phyloP scores from a whole-genome alignment of 2,329 filamentous ascomycete species.

The Epichloe coenophiala region DNA sequence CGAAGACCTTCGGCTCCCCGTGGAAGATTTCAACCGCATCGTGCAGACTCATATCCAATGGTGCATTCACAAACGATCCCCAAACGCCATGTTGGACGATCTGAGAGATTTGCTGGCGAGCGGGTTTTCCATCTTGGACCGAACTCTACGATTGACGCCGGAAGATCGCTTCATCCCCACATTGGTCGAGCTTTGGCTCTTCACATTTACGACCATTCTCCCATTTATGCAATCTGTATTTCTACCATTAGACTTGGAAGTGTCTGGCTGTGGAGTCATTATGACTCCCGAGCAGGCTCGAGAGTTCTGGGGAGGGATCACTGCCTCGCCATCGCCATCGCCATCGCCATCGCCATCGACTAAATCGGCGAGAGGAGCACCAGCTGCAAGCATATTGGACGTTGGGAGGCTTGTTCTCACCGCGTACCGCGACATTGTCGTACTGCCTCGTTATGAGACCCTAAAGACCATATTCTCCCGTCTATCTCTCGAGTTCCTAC shows the following conservation, averaged over 20 bases:
- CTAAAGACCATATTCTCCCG: slow-evolving; percentile 85
- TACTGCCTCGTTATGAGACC: slow-evolving; percentile 76
- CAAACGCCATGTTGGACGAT: slow-evolving; percentile 61
- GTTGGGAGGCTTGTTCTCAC: slow-evolving; percentile 80
- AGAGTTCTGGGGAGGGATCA: slow-evolving; percentile 77
- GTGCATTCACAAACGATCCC: slow-evolving; percentile 60
- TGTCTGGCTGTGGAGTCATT: slow-evolving; percentile 69
- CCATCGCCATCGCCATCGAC: slow-evolving; percentile 19
- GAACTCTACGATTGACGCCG: slow-evolving; percentile 61
- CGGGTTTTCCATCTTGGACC: slow-evolving; percentile 76
- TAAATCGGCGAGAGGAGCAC: slow-evolving; percentile 28
- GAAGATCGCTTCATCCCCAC: slow-evolving; percentile 84
- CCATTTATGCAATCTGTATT: slow-evolving; percentile 95
- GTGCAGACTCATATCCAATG: slow-evolving; percentile 68
- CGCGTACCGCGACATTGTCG: slow-evolving; percentile 76
- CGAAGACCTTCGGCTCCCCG: slow-evolving; percentile 63
- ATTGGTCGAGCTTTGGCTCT: slow-evolving; percentile 86
- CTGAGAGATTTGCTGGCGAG: slow-evolving; percentile 61
- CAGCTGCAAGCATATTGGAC: slow-evolving; percentile 51
- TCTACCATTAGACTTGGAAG: slow-evolving; percentile 82
- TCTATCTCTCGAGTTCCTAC: slow-evolving; percentile 67
- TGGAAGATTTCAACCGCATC: slow-evolving; percentile 72
- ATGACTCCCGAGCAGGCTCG: slow-evolving; percentile 66
- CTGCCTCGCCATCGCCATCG: slow-evolving; percentile 25
- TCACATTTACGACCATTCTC: slow-evolving; percentile 79